Evolutionary conservation across 352 stramenopile species (phyloP).

Genomic region (Phytophthora fragariaefolia): DNA sequence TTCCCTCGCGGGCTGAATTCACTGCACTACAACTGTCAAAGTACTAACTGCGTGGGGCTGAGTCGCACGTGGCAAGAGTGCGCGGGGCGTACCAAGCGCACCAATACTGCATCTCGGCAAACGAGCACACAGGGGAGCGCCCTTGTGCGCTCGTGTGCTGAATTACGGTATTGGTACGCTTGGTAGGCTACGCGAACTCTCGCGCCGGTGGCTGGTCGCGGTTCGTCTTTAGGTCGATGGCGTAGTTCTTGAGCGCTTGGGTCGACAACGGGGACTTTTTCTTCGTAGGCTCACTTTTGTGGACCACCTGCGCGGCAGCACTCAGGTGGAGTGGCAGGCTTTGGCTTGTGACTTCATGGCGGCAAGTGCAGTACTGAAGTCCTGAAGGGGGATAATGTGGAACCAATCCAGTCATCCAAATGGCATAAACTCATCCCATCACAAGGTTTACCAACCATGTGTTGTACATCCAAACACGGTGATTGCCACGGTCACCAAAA

Average conservation of each 20-base stretch:
- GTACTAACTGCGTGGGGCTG: not conserved
- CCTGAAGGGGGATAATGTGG: too few species aligned
- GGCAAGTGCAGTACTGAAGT: slow-evolving; percentile 13
- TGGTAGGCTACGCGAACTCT: slow-evolving; percentile 33
- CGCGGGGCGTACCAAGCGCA: slow-evolving; percentile 33
- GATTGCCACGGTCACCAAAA: slow-evolving; percentile 14
- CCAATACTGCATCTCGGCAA: slow-evolving; percentile 32
- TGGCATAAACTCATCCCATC: slow-evolving; percentile 19
- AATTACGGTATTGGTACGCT: slow-evolving; percentile 39
- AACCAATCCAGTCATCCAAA: not conserved
- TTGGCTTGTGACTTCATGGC: slow-evolving; percentile 9
- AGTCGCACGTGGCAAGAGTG: slow-evolving; percentile 22
- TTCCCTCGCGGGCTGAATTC: not conserved
- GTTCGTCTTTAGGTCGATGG: slow-evolving; percentile 6
- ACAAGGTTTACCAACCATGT: slow-evolving; percentile 15
- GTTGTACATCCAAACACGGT: slow-evolving; percentile 21
- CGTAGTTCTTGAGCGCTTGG: slow-evolving; percentile 6
- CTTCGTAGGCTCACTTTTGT: not conserved
- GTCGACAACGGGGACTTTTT: not conserved
- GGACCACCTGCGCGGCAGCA: not conserved
- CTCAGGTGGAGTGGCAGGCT: slow-evolving; percentile 5
- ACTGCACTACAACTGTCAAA: not conserved
- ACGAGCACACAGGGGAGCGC: not conserved
- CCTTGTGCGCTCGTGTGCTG: slow-evolving; percentile 13
- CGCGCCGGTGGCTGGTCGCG: slow-evolving; percentile 10